Conservation (phyloP, 2,329 filamentous ascomycete genomes). For the Talaromyces sp. region DNA sequence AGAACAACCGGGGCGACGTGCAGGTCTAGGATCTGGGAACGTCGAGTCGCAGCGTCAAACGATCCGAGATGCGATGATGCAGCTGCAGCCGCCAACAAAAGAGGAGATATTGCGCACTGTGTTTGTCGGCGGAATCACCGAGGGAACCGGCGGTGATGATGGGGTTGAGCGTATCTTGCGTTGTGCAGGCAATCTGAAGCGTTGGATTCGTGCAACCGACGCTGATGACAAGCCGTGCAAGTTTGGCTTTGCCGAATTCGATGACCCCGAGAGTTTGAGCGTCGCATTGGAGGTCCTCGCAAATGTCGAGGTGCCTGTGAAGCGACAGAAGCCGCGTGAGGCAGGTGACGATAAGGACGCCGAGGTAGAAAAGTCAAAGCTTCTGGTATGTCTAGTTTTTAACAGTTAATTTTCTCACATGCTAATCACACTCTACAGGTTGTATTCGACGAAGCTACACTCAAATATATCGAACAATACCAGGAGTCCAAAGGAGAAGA, state of each 20-base stretch:
- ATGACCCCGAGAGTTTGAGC: conserved; percentile 81
- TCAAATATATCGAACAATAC: conserved; percentile 81
- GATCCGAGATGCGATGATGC: conserved; percentile 63
- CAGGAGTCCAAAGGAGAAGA: conserved; percentile 62
- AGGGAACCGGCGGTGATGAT: conserved; percentile 70
- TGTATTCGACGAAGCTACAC: conserved; percentile 74
- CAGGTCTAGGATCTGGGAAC: conserved; percentile 57
- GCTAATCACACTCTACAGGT: conserved; percentile 32
- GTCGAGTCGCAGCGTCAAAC: conserved; percentile 63
- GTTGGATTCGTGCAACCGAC: conserved; percentile 77
- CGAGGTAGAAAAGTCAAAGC: conserved; percentile 61
- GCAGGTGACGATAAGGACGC: conserved; percentile 40
- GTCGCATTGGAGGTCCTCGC: conserved; percentile 79
- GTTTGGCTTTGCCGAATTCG: conserved; percentile 95
- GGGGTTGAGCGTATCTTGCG: conserved; percentile 72
- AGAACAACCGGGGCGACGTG: conserved; percentile 44
- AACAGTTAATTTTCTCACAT: neutral
- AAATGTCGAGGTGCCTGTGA: conserved; percentile 74
- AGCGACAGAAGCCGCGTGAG: conserved; percentile 57
- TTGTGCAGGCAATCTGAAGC: conserved; percentile 70
- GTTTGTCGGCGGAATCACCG: conserved; percentile 81
- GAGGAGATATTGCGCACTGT: conserved; percentile 91
- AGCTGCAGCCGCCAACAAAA: conserved; percentile 72
- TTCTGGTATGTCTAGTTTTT: conserved; percentile 50
- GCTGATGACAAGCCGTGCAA: conserved; percentile 76